Evolutionary conservation across 495 filamentous ascomycete genomes (phyloP).

Genomic region (Lasiosphaeris hirsuta): DNA sequence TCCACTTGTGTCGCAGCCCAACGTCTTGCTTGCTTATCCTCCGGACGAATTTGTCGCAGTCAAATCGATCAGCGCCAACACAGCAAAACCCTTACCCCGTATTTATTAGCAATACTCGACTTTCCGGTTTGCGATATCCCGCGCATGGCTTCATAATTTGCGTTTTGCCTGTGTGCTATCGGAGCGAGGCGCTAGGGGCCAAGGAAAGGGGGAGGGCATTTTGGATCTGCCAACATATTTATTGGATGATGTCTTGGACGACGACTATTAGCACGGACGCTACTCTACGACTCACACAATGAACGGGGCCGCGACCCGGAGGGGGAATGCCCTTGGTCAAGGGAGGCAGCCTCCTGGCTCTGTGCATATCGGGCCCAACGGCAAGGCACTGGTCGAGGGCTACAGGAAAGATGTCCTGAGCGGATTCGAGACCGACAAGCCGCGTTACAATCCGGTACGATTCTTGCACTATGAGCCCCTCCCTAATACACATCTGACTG

Average conservation of each 20-base stretch:
- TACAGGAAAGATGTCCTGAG: conserved; percentile 45
- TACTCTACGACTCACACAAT: conserved; percentile 9
- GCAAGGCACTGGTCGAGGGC: conserved; percentile 42
- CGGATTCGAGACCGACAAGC: conserved; percentile 43
- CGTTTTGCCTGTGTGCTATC: neutral
- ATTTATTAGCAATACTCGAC: neutral
- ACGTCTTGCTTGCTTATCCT: no score
- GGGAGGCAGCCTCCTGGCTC: conserved; percentile 9
- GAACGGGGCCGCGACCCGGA: conserved; percentile 21
- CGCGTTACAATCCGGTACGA: conserved; percentile 49
- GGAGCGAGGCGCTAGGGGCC: neutral
- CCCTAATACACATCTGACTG: neutral
- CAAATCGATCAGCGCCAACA: conserved; percentile 4
- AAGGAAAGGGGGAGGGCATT: neutral
- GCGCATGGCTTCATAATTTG: conserved; percentile 13
- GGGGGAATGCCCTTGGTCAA: conserved; percentile 13
- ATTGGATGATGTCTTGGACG: conserved; percentile 25
- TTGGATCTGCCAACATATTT: conserved; percentile 4
- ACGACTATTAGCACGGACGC: conserved; percentile 11
- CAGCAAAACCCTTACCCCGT: neutral
- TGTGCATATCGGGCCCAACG: conserved; percentile 27
- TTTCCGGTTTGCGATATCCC: neutral
- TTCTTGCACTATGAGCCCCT: neutral
- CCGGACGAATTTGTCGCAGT: neutral
- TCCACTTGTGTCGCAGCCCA: no score